Evolutionary conservation across 148 eudicot species (phyloP).

Genomic region (Heliamphora exappendiculata): DNA sequence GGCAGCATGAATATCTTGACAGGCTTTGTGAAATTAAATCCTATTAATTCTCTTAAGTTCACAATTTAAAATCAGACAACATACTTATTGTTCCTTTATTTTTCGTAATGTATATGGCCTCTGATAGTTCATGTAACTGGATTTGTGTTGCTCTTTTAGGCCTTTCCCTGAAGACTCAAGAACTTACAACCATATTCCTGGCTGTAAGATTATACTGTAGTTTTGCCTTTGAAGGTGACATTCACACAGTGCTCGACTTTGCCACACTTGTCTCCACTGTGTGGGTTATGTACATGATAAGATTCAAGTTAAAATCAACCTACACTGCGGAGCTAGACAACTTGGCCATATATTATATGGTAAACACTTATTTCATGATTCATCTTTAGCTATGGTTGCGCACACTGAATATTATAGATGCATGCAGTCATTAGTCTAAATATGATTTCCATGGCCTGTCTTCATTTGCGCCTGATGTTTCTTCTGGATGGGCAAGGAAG

Average conservation of each 20-base stretch:
- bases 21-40: background rate
- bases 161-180: constrained; percentile 76
- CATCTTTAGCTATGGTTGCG: background rate
- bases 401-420: background rate
- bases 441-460: background rate
- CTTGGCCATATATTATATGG: constrained; percentile 62
- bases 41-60: no score
- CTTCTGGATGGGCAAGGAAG: no score
- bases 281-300: constrained; percentile 93
- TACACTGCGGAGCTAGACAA: constrained; percentile 62
- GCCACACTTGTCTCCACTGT: constrained; percentile 51
- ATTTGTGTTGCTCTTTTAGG: constrained; percentile 32
- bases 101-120: background rate
- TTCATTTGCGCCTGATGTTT: background rate
- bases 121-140: background rate
- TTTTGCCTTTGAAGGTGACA: constrained; percentile 44
- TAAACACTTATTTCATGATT: constrained; percentile 17
- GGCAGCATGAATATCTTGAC: background rate
- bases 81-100: background rate
- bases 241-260: constrained; percentile 58
- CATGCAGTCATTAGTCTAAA: background rate
- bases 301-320: constrained; percentile 57
- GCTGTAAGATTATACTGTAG: constrained; percentile 44
- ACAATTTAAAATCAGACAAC: no score
- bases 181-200: constrained; percentile 69